Evolutionary conservation across 2,329 filamentous ascomycete genomes (phyloP).

Genomic region (Fusarium neocosmosporiellum): DNA sequence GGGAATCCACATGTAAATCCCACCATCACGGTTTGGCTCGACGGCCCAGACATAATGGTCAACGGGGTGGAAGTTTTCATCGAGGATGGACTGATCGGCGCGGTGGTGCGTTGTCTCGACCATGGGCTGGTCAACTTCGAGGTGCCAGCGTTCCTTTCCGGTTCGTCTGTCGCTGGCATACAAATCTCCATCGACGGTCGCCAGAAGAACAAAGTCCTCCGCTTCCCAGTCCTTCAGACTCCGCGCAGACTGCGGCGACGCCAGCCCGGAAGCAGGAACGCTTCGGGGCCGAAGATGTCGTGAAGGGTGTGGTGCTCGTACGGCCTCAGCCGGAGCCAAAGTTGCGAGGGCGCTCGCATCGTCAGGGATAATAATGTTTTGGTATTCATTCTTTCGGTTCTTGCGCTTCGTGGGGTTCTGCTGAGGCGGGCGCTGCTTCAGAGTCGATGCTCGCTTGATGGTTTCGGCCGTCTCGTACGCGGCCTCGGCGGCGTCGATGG

Average conservation of each 20-base stretch:
- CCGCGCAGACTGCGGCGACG: conserved; percentile 93
- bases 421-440: conserved; percentile 41
- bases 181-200: conserved; percentile 98
- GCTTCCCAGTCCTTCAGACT: conserved; percentile 99
- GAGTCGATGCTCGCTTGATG: conserved; percentile 40
- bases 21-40: conserved; percentile 88
- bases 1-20: conserved; percentile 87
- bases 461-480: conserved; percentile 44
- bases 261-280: conserved; percentile 71
- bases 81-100: conserved; percentile 71
- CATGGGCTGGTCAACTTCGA: conserved; percentile 87
- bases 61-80: conserved; percentile 71
- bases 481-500: conserved; percentile 45
- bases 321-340: conserved; percentile 95
- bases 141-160: conserved; percentile 85
- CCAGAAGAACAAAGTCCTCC: conserved; percentile 99
- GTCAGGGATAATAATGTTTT: conserved; percentile 57
- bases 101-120: conserved; percentile 89
- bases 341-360: conserved; percentile 97
- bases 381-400: conserved; percentile 46
- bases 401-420: conserved; percentile 44
- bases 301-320: conserved; percentile 89
- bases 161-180: conserved; percentile 91
- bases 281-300: conserved; percentile 66
- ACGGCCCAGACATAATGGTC: conserved; percentile 96